Evolutionary conservation across 192 early-diverging fungal species (phyloP).

Genomic region (Helicostylum pulchrum): DNA sequence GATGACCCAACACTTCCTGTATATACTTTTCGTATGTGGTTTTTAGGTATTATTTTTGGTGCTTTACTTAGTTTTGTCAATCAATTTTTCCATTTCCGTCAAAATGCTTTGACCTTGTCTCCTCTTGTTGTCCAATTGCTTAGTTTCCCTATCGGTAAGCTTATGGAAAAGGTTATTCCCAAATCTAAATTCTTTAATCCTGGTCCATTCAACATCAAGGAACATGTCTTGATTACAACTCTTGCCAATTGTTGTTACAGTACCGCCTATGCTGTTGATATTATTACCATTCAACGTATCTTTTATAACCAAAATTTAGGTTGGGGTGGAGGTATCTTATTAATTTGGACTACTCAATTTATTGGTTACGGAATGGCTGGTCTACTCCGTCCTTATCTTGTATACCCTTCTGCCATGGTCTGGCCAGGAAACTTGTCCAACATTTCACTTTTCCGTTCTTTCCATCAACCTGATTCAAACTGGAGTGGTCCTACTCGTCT

Average conservation of each 20-base stretch:
- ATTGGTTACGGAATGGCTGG: slow-evolving; percentile 62
- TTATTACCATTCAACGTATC: slow-evolving; percentile 52
- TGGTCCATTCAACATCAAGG: slow-evolving; percentile 65
- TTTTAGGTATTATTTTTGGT: slow-evolving; percentile 43
- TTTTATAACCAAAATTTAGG: slow-evolving; percentile 55
- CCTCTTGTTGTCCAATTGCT: slow-evolving; percentile 48
- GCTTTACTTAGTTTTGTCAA: slow-evolving; percentile 43
- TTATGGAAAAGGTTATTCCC: slow-evolving; percentile 43
- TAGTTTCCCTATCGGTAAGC: slow-evolving; percentile 46
- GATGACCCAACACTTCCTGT: slow-evolving; percentile 50
- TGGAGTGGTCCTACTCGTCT: slow-evolving; percentile 45
- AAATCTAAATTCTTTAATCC: slow-evolving; percentile 52
- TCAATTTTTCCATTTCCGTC: slow-evolving; percentile 48
- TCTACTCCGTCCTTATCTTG: slow-evolving; percentile 73
- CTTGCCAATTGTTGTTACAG: slow-evolving; percentile 47
- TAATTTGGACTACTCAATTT: slow-evolving; percentile 52
- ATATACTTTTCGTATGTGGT: slow-evolving; percentile 49
- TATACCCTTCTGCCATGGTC: slow-evolving; percentile 81
- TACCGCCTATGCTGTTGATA: slow-evolving; percentile 58
- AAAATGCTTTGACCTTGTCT: slow-evolving; percentile 39
- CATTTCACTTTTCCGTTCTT: slow-evolving; percentile 73
- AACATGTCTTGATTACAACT: slow-evolving; percentile 59
- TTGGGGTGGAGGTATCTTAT: slow-evolving; percentile 48
- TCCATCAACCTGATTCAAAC: slow-evolving; percentile 45
- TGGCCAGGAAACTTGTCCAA: slow-evolving; percentile 82